Evolutionary conservation across 345 rosid genomes (phyloP), one percentile per base, ranked within the genome.

Genomic region (Eucalyptus lansdowneana): DNA sequence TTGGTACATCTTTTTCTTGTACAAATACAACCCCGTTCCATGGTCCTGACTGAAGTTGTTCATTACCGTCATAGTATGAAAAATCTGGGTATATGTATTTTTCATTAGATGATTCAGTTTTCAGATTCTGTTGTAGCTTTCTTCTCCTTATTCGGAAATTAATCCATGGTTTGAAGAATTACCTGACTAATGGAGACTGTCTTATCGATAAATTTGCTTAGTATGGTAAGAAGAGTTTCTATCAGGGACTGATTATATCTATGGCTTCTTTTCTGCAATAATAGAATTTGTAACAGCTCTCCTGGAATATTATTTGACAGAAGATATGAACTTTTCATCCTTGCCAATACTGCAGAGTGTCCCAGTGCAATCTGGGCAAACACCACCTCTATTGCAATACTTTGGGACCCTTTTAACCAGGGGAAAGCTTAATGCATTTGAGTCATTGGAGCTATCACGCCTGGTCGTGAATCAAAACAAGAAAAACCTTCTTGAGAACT

Each of bases 381-480:
- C 99, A 83, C 99, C 99, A 31, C 99, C 99, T 44, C 90, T 98
- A 89, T 90, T 97, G 93, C 99, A 98, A 92, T 98, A 98, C 91
- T 98, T 98, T 94, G 99, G 99, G 92, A 96, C 99, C 31, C 99
- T 98, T 90, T 90, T 98, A 88, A 96, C 98, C 11, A 94, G 95
- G 89, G 99, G 99, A 90, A 98, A 98, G 94, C 99, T 98, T 65
- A 98, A 98, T 92, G 95, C 99, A 85, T 98, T 96, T 88, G 99
- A 98, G 94, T 98, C 99, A 14, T 90, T 98, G 95, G 99, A 98
- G 90, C 92, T 98, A 86, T 98, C 99, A 86, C 99, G 99, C 54
- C 98, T 98, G 58, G 99, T 98, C 65, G 99, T 97, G 90, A 98
- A 97, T 91, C 99, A 98, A 93, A 98, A 98, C 93, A 98, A 98